Conservation (phyloP, 768 basidiomycete species). For the Boletus sp. region DNA sequence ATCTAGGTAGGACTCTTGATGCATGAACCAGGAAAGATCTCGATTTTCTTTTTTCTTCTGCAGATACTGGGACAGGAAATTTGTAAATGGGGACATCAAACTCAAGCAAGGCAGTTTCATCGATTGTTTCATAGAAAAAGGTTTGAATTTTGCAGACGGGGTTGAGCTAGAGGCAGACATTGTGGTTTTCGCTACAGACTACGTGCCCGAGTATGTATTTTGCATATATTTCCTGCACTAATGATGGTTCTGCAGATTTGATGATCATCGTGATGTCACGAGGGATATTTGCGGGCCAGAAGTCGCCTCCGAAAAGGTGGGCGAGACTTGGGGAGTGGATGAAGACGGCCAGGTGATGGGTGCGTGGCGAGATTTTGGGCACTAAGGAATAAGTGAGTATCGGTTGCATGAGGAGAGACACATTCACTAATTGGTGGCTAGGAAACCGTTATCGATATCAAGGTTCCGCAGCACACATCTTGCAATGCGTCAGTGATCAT, state of each 20-base stretch:
- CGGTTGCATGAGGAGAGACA: neutral
- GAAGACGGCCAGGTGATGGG: conserved; percentile 56
- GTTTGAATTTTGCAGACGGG: conserved; percentile 20
- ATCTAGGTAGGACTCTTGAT: conserved; percentile 22
- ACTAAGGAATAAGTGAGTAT: conserved; percentile 24
- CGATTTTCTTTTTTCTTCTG: neutral
- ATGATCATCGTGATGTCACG: conserved; percentile 38
- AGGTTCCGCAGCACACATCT: conserved; percentile 8
- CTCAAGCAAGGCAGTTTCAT: conserved; percentile 38
- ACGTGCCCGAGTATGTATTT: neutral
- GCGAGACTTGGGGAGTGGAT: conserved; percentile 57
- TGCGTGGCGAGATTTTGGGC: conserved; percentile 15
- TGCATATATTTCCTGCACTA: neutral
- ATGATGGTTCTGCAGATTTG: conserved; percentile 34
- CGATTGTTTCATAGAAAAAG: conserved; percentile 20
- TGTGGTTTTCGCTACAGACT: conserved; percentile 23
- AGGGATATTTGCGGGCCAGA: conserved; percentile 44
- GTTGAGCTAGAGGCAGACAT: conserved; percentile 20
- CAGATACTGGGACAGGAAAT: conserved; percentile 35
- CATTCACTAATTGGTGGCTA: neutral
- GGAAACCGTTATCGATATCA: conserved; percentile 5
- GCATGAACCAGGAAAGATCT: neutral
- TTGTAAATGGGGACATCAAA: conserved; percentile 44
- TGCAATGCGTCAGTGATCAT: conserved; percentile 6
- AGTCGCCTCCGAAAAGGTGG: conserved; percentile 40